These are phyloP conservation scores for Sequoiadendron giganteum DNA, from an alignment of 75 land plant species.

Conservation along the genomic window DNA sequence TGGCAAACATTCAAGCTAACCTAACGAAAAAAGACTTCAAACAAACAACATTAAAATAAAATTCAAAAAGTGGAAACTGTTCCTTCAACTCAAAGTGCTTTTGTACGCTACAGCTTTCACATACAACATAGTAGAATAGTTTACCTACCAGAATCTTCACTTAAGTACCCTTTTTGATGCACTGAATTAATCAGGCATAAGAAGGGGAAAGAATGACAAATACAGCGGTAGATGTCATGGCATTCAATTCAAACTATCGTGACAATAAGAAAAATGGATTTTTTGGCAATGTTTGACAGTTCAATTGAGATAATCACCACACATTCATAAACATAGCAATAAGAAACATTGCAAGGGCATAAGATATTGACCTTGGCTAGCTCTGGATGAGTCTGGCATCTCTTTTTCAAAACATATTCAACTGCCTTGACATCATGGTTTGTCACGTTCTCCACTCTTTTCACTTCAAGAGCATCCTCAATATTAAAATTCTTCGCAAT, in stretches of 20 bases:
- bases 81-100: neutral
- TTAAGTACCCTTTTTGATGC: neutral
- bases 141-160: neutral
- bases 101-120: neutral
- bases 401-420: conserved; percentile 87
- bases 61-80: neutral
- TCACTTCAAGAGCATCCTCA: conserved; percentile 76
- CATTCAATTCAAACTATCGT: neutral
- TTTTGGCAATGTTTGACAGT: neutral
- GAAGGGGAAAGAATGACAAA: conserved; percentile 2
- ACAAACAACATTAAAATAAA: neutral
- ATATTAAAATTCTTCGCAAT: conserved; percentile 52
- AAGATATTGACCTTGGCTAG: conserved; percentile 60
- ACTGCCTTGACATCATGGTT: conserved; percentile 99
- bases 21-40: neutral
- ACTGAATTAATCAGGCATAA: neutral
- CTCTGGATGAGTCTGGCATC: conserved; percentile 64
- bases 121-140: neutral
- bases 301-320: neutral
- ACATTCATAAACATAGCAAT: neutral
- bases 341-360: neutral
- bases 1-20: neutral
- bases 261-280: neutral
- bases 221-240: neutral
- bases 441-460: conserved; percentile 77